Evolutionary conservation across 495 filamentous ascomycete genomes (phyloP).

Genomic region (Staphylotrichum longicolle): DNA sequence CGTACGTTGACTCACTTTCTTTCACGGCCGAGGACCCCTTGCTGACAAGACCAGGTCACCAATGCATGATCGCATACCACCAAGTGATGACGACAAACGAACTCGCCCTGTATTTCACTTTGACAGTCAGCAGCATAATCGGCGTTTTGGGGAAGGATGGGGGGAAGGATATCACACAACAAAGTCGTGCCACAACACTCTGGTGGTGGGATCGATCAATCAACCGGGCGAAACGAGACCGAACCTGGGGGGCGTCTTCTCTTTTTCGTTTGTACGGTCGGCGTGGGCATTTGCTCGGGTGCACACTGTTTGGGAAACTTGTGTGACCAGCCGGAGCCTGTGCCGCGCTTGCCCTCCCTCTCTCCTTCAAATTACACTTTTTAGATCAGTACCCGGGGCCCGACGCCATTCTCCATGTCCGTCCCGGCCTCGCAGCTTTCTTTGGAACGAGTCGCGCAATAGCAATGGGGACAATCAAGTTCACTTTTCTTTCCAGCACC

Average conservation of each 20-base stretch:
- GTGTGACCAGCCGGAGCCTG: no score
- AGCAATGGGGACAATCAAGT: neutral
- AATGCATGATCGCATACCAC: conserved; percentile 48
- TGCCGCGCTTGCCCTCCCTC: neutral
- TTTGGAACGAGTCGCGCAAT: conserved; percentile 8
- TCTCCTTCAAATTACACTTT: conserved; percentile 7
- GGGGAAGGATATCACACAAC: conserved; percentile 23
- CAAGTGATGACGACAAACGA: conserved; percentile 48
- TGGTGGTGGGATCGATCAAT: conserved; percentile 40
- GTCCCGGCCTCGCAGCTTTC: neutral
- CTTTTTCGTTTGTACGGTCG: conserved; percentile 11
- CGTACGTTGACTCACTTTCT: conserved; percentile 49
- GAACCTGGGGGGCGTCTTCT: neutral
- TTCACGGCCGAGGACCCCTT: neutral
- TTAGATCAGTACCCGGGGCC: conserved; percentile 15
- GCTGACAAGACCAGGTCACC: conserved; percentile 50
- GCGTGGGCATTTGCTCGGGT: neutral
- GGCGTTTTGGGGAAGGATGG: conserved; percentile 44
- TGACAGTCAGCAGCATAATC: conserved; percentile 48
- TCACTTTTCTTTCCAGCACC: neutral
- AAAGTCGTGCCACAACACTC: conserved; percentile 31
- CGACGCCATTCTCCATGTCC: conserved; percentile 1
- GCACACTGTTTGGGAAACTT: neutral
- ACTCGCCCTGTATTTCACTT: conserved; percentile 50
- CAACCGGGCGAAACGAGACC: conserved; percentile 25